A percentile compares a stretch with the other conserved stretches of the same genome.
Conservation (phyloP, 2,329 filamentous ascomycete genomes). For the Aspergillus udagawae region DNA sequence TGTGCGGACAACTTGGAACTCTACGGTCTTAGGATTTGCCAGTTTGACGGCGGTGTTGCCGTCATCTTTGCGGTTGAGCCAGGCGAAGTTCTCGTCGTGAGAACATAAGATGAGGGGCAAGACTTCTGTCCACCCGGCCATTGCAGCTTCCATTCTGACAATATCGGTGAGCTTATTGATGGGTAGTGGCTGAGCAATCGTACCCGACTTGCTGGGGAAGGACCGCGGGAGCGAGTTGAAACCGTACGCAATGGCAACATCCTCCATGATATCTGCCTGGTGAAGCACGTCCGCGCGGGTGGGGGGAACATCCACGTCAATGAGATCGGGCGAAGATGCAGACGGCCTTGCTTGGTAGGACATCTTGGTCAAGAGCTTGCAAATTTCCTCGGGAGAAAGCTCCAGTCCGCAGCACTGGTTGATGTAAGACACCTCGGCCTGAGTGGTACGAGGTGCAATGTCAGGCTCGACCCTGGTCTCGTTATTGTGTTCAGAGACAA, state of each 20-base stretch:
- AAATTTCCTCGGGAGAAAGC: constrained; percentile 70
- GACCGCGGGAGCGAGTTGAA: constrained; percentile 92
- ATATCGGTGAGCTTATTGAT: constrained; percentile 97
- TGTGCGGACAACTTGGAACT: constrained; percentile 91
- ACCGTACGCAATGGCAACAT: constrained; percentile 92
- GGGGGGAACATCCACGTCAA: constrained; percentile 79
- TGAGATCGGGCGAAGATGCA: constrained; percentile 60
- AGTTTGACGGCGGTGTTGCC: constrained; percentile 77
- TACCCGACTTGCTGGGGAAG: constrained; percentile 80
- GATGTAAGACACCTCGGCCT: constrained; percentile 88
- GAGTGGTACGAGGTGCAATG: constrained; percentile 68
- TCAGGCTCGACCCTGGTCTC: constrained; percentile 77
- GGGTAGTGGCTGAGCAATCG: constrained; percentile 77
- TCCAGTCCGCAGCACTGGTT: constrained; percentile 85
- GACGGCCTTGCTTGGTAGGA: constrained; percentile 78
- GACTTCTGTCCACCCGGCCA: constrained; percentile 94
- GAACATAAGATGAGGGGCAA: constrained; percentile 95
- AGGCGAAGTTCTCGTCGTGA: constrained; percentile 96
- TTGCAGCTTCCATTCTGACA: constrained; percentile 79
- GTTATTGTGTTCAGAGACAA: constrained; percentile 86
- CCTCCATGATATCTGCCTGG: constrained; percentile 98
- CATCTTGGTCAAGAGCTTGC: constrained; percentile 82
- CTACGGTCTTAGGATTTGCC: constrained; percentile 86
- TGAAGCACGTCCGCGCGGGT: constrained; percentile 94
- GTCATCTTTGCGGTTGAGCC: constrained; percentile 87